Conservation (phyloP, 352 stramenopile species). For the Pythium sp. region DNA sequence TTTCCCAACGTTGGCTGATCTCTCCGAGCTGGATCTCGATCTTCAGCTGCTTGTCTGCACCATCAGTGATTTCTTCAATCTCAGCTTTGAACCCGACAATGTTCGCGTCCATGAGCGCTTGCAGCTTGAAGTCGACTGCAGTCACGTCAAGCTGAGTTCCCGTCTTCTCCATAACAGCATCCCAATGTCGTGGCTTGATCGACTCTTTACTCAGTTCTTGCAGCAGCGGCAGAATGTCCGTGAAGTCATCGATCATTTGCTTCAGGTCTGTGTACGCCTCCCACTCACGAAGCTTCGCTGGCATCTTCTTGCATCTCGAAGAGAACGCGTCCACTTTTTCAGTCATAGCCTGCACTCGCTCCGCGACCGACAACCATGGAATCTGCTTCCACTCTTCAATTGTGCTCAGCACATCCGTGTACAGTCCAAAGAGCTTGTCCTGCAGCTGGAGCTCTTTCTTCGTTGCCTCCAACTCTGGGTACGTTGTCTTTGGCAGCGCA, state of each 20-base stretch:
- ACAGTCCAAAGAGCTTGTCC: conserved; percentile 94
- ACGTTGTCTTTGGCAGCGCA: conserved; percentile 93
- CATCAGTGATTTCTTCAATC: conserved; percentile 98
- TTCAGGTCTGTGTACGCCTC: conserved; percentile 96
- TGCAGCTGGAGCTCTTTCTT: conserved; percentile 97
- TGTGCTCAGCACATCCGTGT: conserved; percentile 96
- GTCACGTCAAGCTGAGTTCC: conserved; percentile 92
- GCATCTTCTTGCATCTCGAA: conserved; percentile 96
- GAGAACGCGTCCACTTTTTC: conserved; percentile 97
- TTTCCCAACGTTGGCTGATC: conserved; percentile 93
- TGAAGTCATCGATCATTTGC: conserved; percentile 98
- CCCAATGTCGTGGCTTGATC: conserved; percentile 96
- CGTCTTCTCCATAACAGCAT: conserved; percentile 95
- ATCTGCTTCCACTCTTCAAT: conserved; percentile 98
- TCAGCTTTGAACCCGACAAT: conserved; percentile 92
- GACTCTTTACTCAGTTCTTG: conserved; percentile 96
- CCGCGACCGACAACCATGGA: conserved; percentile 93
- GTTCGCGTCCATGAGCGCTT: conserved; percentile 93
- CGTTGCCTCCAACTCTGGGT: conserved; percentile 95
- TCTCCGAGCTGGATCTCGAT: conserved; percentile 95
- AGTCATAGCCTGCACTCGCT: conserved; percentile 94
- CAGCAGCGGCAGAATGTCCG: conserved; percentile 94
- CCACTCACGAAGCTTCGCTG: conserved; percentile 94
- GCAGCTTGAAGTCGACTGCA: conserved; percentile 94
- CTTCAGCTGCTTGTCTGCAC: conserved; percentile 97